phyloP scores from a whole-genome alignment of 495 filamentous ascomycete species.

The Aspergillus bridgeri region DNA sequence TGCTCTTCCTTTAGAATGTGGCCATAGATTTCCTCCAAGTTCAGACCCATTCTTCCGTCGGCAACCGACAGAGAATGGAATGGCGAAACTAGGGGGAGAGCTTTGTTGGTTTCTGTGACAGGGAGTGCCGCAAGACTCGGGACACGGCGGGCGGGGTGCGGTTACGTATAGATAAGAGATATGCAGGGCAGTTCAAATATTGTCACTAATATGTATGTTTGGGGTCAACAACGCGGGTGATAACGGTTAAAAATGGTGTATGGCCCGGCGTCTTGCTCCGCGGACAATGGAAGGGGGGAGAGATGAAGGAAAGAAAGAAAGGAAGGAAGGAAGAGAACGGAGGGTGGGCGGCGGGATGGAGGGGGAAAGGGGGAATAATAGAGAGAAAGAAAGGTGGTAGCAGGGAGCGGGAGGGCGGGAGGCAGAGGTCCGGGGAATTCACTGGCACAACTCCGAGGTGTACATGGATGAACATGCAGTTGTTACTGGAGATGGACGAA shows the following conservation, averaged over 20 bases:
- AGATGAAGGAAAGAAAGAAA: constrained; percentile 22
- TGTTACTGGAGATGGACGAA: constrained; percentile 19
- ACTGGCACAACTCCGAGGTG: constrained; percentile 15
- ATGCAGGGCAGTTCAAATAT: constrained; percentile 14
- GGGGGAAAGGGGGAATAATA: constrained; percentile 12
- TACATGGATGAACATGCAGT: constrained; percentile 8
- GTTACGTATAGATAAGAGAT: constrained; percentile 15
- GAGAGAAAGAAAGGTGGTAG: constrained; percentile 22
- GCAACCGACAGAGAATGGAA: constrained; percentile 45
- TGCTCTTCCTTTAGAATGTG: constrained; percentile 59
- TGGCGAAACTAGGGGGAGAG: constrained; percentile 17
- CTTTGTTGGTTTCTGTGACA: constrained; percentile 11
- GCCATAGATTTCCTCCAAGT: constrained; percentile 63
- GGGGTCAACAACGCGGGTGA: constrained; percentile 25
- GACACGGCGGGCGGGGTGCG: constrained; percentile 19
- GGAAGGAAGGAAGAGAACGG: constrained; percentile 26
- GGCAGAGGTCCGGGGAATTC: constrained; percentile 32
- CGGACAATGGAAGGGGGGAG: constrained; percentile 20
- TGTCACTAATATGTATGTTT: constrained; percentile 25
- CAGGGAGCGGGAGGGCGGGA: constrained; percentile 27
- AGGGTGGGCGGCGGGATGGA: constrained; percentile 18
- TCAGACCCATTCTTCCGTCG: constrained; percentile 65
- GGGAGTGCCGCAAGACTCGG: constrained; percentile 22
- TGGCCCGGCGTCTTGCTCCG: constrained; percentile 29
- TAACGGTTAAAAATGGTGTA: constrained; percentile 16